Evolutionary conservation across 345 rosid species (phyloP).

Genomic region (Eucalyptus guilfoylei): DNA sequence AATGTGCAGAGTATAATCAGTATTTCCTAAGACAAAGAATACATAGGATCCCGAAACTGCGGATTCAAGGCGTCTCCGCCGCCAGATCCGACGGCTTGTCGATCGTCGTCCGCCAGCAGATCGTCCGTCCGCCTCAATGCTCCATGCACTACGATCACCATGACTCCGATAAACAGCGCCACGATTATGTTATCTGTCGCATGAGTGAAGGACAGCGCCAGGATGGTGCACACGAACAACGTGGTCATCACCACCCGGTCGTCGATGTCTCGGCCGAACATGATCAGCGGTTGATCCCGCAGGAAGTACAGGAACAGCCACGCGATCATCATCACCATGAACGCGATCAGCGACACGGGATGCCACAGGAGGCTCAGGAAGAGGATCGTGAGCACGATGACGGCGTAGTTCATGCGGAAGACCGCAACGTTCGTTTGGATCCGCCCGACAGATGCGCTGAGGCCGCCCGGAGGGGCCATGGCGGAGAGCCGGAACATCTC

Average conservation of each 20-base stretch:
- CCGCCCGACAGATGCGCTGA: conserved; percentile 11
- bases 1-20: neutral
- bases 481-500: conserved; percentile 31
- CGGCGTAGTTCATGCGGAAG: conserved; percentile 36
- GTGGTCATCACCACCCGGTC: conserved; percentile 20
- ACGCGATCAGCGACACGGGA: conserved; percentile 33
- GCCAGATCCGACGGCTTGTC: neutral
- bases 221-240: conserved; percentile 20
- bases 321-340: conserved; percentile 20
- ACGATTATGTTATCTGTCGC: conserved; percentile 16
- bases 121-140: conserved; percentile 25
- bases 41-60: conserved; percentile 6
- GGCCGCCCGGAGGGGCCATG: conserved; percentile 20
- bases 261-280: conserved; percentile 20
- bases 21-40: neutral
- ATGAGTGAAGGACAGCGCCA: conserved; percentile 20
- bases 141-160: conserved; percentile 32
- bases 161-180: conserved; percentile 25
- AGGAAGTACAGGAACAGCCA: conserved; percentile 51
- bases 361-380: conserved; percentile 48
- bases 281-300: conserved; percentile 23
- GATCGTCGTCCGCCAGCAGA: conserved; percentile 13
- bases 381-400: conserved; percentile 16
- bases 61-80: neutral
- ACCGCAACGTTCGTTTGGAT: conserved; percentile 15